Base-by-base conservation (phyloP, 2,329 filamentous ascomycete species). In the Aspergillus felis region DNA sequence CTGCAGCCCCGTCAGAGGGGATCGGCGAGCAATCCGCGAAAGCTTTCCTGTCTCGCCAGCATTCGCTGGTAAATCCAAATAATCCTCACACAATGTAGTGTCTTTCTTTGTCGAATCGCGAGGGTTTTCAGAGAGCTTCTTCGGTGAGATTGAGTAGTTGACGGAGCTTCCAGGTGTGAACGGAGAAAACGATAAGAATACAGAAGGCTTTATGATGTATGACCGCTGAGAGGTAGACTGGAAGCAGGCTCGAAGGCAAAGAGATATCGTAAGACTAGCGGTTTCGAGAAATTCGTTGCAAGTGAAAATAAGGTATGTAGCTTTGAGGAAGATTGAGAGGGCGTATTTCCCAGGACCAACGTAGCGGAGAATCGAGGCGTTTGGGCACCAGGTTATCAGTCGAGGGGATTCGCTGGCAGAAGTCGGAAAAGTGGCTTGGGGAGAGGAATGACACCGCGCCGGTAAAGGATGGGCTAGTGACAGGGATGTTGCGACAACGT, bases 1-100 rank as follows among this genome's bases (percentile, higher is more conserved):
- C 69, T 66, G 69, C 66, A 70, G 65, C 69, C 72, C 72, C 68
- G 66, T 69, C 60, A 71, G 69, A 66, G 72, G 71, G 72, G 72
- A 69, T 67, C 65, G 66, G 65, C 64, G 62, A 72, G 61, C 57
- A 68, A 69, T 70, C 69, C 70, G 68, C 66, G 65, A 64, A 64
- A 65, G 61, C 55, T 53, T 55, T 61, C 53, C 46, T 57, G 67
- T 60, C 61, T 60, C 60, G 64, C 69, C 71, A 71, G 71, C 72
- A 75, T 76, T 73, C 72, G 73, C 72, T 57, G 62, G 56, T 50
- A 53, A 48, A 59, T 53, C 41, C 53, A 49, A 61, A 24, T 24
- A 20, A 55, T 51, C 54, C 48, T 53, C 55, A 59, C 44, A 48
- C 32, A 47, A 38, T 58, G 53, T 51, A 48, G 58, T 56, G 32